phyloP scores from a whole-genome alignment of 495 filamentous ascomycete species.

The Cercophora scortea region DNA sequence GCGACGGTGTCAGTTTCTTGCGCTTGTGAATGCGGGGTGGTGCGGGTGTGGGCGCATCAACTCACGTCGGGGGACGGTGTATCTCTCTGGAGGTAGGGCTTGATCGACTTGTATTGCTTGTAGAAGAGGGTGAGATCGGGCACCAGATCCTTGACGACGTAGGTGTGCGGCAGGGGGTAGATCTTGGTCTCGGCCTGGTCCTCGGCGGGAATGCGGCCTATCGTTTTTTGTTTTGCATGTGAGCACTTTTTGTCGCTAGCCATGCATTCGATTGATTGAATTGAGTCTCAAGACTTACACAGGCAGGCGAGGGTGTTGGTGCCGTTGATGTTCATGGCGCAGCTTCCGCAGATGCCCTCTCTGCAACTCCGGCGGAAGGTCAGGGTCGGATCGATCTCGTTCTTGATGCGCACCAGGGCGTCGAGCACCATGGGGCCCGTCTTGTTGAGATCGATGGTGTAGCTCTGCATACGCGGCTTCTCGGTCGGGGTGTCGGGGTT shows the following conservation, averaged over 20 bases:
- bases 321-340: conserved; percentile 99
- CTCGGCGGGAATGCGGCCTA: conserved; percentile 90
- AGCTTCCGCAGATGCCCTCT: conserved; percentile 97
- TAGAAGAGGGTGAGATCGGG: conserved; percentile 98
- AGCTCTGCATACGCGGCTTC: conserved; percentile 93
- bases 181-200: conserved; percentile 77
- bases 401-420: conserved; percentile 96
- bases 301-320: conserved; percentile 94
- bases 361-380: conserved; percentile 92
- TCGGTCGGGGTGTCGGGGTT: conserved; percentile 82
- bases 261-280: too few relatives aligned
- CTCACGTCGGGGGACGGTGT: conserved; percentile 69
- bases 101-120: conserved; percentile 99
- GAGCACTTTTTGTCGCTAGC: conserved; percentile 1
- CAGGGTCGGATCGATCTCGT: conserved; percentile 92
- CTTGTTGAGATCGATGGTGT: conserved; percentile 93
- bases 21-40: conserved; percentile 1
- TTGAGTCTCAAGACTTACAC: conserved; percentile 70
- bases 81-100: conserved; percentile 91
- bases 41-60: background rate
- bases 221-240: background rate
- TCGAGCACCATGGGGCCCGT: conserved; percentile 98
- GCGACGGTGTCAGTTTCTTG: conserved; percentile 10
- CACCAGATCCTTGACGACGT: conserved; percentile 97
- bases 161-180: conserved; percentile 97